A percentile compares a stretch with the other conserved stretches of the same genome.
These are phyloP conservation scores for Penicillium subrubescens DNA, from an alignment of 495 filamentous ascomycete genomes.

Conservation along the genomic window DNA sequence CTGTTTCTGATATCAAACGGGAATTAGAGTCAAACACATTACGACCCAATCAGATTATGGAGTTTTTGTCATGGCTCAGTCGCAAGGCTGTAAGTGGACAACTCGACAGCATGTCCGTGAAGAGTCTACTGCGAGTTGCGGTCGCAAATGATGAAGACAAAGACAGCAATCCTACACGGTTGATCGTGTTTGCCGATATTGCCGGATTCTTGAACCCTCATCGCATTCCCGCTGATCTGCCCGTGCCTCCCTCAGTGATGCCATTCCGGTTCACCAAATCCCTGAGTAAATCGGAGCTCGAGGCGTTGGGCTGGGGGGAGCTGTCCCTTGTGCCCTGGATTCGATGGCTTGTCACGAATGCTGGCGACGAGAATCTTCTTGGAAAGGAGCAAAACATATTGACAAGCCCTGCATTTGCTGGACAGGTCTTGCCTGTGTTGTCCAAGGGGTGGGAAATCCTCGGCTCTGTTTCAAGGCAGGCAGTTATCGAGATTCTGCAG, in stretches of 20 bases:
- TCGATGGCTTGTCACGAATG: conserved; percentile 69
- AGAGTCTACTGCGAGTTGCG: conserved; percentile 73
- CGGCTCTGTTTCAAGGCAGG: conserved; percentile 63
- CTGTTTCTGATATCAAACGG: conserved; percentile 77
- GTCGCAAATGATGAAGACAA: conserved; percentile 75
- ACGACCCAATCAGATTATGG: conserved; percentile 68
- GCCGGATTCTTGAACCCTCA: conserved; percentile 70
- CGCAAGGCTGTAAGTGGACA: conserved; percentile 66
- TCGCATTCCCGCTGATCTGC: conserved; percentile 78
- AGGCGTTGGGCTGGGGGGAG: conserved; percentile 80
- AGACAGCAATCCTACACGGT: conserved; percentile 55
- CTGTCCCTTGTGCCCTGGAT: conserved; percentile 83
- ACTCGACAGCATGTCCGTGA: conserved; percentile 62
- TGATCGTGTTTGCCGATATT: conserved; percentile 77
- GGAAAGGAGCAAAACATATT: conserved; percentile 63
- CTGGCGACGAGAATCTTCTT: conserved; percentile 47
- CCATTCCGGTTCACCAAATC: conserved; percentile 76
- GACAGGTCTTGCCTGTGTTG: conserved; percentile 72
- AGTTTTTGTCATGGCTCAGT: conserved; percentile 82
- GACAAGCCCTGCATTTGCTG: conserved; percentile 71
- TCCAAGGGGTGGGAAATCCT: conserved; percentile 88
- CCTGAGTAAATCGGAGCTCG: conserved; percentile 62
- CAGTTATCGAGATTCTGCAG: conserved; percentile 61
- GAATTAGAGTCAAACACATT: conserved; percentile 80
- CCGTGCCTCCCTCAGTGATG: conserved; percentile 78